Evolutionary conservation across 2,329 filamentous ascomycete species (phyloP).

Genomic region (Colletotrichum eleusines): DNA sequence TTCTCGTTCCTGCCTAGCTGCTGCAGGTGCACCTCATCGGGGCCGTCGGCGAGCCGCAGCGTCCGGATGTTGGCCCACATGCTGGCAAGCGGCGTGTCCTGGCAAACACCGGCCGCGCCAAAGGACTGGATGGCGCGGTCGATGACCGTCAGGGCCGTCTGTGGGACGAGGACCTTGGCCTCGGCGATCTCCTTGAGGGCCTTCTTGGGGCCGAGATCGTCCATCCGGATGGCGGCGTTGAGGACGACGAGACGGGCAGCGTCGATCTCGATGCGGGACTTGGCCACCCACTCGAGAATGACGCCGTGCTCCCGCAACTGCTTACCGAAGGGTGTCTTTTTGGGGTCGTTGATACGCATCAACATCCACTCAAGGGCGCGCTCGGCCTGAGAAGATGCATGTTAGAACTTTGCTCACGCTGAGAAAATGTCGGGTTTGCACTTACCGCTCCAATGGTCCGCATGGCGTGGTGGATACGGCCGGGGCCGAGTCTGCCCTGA

Average conservation of each 20-base stretch:
- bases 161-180: constrained; percentile 92
- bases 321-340: constrained; percentile 92
- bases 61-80: constrained; percentile 88
- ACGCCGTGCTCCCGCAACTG: constrained; percentile 89
- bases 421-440: constrained; percentile 38
- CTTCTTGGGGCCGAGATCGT: constrained; percentile 87
- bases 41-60: constrained; percentile 88
- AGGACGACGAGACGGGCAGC: constrained; percentile 89
- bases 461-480: constrained; percentile 98
- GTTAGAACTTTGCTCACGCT: constrained; percentile 6
- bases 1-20: constrained; percentile 88
- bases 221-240: constrained; percentile 96
- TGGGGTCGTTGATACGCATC: constrained; percentile 90
- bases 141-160: constrained; percentile 85
- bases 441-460: constrained; percentile 85
- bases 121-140: constrained; percentile 95
- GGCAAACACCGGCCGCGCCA: constrained; percentile 89
- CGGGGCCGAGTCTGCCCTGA: constrained; percentile 93
- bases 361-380: constrained; percentile 95
- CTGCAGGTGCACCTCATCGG: constrained; percentile 92
- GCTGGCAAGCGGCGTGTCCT: constrained; percentile 91
- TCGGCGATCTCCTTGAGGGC: constrained; percentile 94
- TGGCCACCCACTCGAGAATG: constrained; percentile 94
- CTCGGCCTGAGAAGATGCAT: constrained; percentile 70
- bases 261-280: constrained; percentile 93